Evolutionary conservation across 108 stramenopile genomes (phyloP).

Genomic region (Nitzschia inconspicua): DNA sequence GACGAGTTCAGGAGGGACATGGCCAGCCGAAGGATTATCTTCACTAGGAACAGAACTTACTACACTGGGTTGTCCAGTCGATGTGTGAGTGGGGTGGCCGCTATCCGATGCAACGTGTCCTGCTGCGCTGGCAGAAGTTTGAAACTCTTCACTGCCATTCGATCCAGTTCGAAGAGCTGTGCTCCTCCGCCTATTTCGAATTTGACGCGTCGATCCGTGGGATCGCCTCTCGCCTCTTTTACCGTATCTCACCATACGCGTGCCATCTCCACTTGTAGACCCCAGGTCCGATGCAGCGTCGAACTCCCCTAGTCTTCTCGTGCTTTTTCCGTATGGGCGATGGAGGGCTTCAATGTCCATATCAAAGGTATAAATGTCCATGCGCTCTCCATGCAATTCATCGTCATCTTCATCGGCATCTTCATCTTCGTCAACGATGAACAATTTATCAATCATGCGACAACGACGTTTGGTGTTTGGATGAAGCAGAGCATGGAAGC

Average conservation of each 20-base stretch:
- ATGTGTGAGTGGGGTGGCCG: no score
- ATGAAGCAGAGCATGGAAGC: constrained; percentile 65
- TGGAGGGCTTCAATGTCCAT: constrained; percentile 67
- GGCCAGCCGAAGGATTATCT: no score
- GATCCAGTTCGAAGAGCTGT: background rate
- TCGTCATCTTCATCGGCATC: constrained; percentile 27
- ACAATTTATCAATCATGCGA: constrained; percentile 62
- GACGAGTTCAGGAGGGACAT: constrained; percentile 32
- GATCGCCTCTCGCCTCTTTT: background rate
- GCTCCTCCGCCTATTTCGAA: constrained; percentile 12
- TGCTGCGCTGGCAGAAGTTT: no score
- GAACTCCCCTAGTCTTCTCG: background rate
- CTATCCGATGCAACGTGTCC: no score
- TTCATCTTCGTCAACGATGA: constrained; percentile 47
- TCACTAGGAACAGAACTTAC: constrained; percentile 4
- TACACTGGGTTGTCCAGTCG: no score
- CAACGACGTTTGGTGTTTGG: constrained; percentile 49
- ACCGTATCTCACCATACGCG: constrained; percentile 1
- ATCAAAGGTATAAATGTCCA: constrained; percentile 70
- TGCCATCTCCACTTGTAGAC: constrained; percentile 1
- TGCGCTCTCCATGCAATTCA: constrained; percentile 35
- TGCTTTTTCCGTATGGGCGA: background rate
- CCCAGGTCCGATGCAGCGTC: constrained; percentile 14
- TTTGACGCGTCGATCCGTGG: constrained; percentile 2
- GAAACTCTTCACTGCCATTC: constrained; percentile 11